A percentile compares a stretch with the other conserved stretches of the same genome.
These are phyloP conservation scores for Penicillium parvum DNA, from an alignment of 495 filamentous ascomycete species.

Conservation along the genomic window DNA sequence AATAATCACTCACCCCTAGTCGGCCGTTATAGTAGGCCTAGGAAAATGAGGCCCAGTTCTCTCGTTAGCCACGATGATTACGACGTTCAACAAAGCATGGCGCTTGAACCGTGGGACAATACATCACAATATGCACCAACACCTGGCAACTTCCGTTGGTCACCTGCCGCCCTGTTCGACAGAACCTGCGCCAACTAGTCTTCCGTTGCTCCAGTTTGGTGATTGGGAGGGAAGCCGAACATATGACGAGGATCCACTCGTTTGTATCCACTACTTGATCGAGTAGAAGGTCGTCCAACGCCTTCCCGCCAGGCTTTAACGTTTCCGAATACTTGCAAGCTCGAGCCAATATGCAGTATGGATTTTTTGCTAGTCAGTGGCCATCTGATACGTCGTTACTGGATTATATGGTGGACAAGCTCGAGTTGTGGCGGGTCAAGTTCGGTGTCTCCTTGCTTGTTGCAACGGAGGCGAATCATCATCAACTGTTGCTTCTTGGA, in stretches of 20 bases:
- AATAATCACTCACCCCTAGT: conserved; percentile 5
- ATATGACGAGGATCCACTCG: too few relatives aligned
- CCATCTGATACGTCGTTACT: conserved; percentile 5
- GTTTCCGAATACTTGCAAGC: conserved; percentile 24
- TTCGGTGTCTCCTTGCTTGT: conserved; percentile 4
- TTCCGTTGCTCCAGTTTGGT: neutral
- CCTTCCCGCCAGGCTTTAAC: conserved; percentile 20
- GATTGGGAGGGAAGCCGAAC: neutral
- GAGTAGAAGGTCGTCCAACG: conserved; percentile 13
- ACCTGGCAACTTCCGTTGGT: neutral
- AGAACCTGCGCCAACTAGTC: neutral
- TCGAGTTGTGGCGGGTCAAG: conserved; percentile 2
- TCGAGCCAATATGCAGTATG: conserved; percentile 16
- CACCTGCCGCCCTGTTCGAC: neutral
- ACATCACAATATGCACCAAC: conserved; percentile 2
- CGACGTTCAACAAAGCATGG: conserved; percentile 8
- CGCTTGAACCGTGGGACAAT: neutral
- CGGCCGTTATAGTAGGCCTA: conserved; percentile 1
- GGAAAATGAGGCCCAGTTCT: conserved; percentile 1
- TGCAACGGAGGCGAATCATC: neutral
- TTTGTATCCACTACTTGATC: too few relatives aligned
- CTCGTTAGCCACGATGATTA: conserved; percentile 17
- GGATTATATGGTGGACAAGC: conserved; percentile 2
- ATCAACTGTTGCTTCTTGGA: neutral
- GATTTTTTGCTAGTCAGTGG: conserved; percentile 2